Base-by-base conservation (phyloP, 139 green algal species). In the Edaphochlamys debaryana region DNA sequence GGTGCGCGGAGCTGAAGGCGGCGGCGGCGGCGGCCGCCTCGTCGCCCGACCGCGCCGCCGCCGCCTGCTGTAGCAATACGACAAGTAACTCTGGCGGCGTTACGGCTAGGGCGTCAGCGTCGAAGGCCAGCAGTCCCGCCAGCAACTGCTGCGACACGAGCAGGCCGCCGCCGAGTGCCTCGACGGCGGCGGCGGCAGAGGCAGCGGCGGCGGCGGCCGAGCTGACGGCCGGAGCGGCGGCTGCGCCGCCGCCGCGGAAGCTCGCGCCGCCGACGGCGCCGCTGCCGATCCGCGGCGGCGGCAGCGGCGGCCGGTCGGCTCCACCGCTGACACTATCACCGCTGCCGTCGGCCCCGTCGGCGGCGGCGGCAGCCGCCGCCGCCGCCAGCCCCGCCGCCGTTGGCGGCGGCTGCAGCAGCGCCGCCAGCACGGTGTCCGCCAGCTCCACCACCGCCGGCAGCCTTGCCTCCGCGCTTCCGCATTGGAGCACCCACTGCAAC, bases 21-120 rank as follows among this genome's bases (percentile, higher is more conserved):
- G n/a, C 48, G 66, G 19, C 42, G 5, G 63, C n/a, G 76, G 5
- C 42, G 3, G 27, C 63, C 0, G 22, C 29, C 1, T 20, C 37
- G 22, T 68, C 38, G 66, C 68, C 75, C 4, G 71, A 60, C 60
- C 64, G n/a, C 41, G 11, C 52, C 34, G 58, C 62, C 1, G 70
- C 63, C 40, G 48, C 69, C 56, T 85, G 84, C 48, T 82, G 77
- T 50, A 88, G 56, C 48, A 85, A 70, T 1, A 52, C 19, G 8
- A 88, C 84, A 38, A 88, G 77, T n/a, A 88, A 69, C 77, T 88
- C 77, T 9, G 84, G 84, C 0, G 84, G 84, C 30, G 77, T 85
- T 42, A 32, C 56, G 4, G 64, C 32, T 4, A 88, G 77, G 1
- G 70, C 76, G 37, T 82, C 77, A 0, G 84, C 58, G 34, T 74